Evolutionary conservation across 2,329 filamentous ascomycete genomes (phyloP).

Genomic region (Penicillium griseofulvum): DNA sequence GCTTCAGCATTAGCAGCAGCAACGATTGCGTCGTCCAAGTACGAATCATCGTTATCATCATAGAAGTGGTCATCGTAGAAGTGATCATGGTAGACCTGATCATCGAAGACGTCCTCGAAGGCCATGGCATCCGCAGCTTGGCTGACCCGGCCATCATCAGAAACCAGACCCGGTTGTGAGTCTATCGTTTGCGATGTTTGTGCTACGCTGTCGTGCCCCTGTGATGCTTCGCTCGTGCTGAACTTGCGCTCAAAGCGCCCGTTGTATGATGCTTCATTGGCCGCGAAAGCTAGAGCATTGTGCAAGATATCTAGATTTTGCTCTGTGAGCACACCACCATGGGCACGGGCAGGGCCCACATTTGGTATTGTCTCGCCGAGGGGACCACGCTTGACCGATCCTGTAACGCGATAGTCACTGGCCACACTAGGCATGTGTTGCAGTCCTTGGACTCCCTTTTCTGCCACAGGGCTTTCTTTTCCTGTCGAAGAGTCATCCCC

Average conservation of each 20-base stretch:
- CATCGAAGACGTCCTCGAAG: conserved; percentile 45
- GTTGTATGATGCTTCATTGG: conserved; percentile 70
- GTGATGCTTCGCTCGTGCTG: conserved; percentile 46
- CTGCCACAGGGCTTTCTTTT: conserved; percentile 13
- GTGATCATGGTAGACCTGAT: conserved; percentile 49
- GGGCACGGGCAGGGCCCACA: conserved; percentile 36
- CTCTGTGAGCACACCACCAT: conserved; percentile 48
- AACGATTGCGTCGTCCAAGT: conserved; percentile 87
- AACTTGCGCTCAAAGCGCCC: conserved; percentile 69
- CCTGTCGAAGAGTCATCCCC: conserved; percentile 11
- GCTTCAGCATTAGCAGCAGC: conserved; percentile 93
- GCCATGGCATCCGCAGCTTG: conserved; percentile 42
- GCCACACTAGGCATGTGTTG: conserved; percentile 38
- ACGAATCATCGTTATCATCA: conserved; percentile 63
- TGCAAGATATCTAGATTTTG: conserved; percentile 71
- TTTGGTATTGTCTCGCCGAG: conserved; percentile 28
- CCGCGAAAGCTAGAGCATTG: conserved; percentile 77
- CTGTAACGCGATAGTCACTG: conserved; percentile 30
- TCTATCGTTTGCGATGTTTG: conserved; percentile 38
- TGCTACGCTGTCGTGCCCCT: conserved; percentile 35
- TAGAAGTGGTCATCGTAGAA: conserved; percentile 52
- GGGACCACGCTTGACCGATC: conserved; percentile 22
- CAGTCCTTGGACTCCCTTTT: conserved; percentile 20
- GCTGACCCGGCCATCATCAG: conserved; percentile 52
- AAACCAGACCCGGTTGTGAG: conserved; percentile 47